phyloP scores from a whole-genome alignment of 345 rosid species.

The Erodium maritimum region DNA sequence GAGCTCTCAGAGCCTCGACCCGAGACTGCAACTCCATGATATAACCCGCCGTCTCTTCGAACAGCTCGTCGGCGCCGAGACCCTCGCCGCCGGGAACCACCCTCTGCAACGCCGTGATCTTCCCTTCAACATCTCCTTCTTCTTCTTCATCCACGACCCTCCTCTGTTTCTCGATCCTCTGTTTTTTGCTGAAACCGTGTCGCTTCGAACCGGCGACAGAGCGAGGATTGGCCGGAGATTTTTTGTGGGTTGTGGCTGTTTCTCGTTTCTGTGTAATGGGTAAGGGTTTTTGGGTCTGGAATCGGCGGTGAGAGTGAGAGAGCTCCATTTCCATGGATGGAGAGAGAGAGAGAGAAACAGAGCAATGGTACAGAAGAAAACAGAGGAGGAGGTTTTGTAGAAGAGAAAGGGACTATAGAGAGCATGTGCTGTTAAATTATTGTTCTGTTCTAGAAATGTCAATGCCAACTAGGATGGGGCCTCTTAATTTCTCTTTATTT shows the following conservation, averaged over 20 bases:
- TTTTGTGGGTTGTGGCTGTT: background rate
- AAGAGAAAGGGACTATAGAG: background rate
- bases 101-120: slow-evolving; percentile 59
- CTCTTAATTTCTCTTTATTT: background rate
- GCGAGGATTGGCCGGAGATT: background rate
- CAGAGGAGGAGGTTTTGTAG: background rate
- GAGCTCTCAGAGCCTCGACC: slow-evolving; percentile 46
- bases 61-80: slow-evolving; percentile 45
- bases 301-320: background rate
- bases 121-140: slow-evolving; percentile 32
- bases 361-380: too few relatives aligned
- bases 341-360: slow-evolving; percentile 11
- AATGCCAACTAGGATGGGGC: slow-evolving; percentile 38
- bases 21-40: slow-evolving; percentile 50
- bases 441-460: slow-evolving; percentile 26
- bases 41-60: slow-evolving; percentile 64
- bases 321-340: background rate
- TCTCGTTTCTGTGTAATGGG: slow-evolving; percentile 8
- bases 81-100: slow-evolving; percentile 62
- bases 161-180: slow-evolving; percentile 6
- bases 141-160: slow-evolving; percentile 22
- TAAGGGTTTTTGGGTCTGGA: slow-evolving; percentile 6
- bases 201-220: background rate
- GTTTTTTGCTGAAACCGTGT: background rate
- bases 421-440: slow-evolving; percentile 9